Evolutionary conservation across 345 rosid genomes (phyloP), one percentile per base, ranked within the genome.

Genomic region (Lenwebbia sp.): DNA sequence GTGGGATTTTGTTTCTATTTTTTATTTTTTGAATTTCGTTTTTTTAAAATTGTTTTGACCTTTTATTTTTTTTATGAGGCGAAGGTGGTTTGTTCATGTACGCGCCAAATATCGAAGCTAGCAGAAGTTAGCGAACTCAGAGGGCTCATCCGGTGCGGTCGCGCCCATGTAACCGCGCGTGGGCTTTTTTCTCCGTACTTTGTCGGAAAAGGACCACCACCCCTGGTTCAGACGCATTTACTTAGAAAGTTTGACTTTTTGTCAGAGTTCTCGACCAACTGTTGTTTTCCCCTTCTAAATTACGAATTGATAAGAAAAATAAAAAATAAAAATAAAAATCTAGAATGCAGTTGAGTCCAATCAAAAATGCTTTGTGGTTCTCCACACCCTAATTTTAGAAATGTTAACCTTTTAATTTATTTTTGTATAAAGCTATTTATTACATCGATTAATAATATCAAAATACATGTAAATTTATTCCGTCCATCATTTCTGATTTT

Each of bases 51-150:
- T 33, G 78, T 70, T 70, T 70, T 33, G 47, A 33, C 75, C 78
- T 22, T 84, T 9, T 6, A 0, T 50, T 22, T 10, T 75, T 52
- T 49, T 74, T 78, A 10, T 54, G 49, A 85, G n/a, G 84, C 19
- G 65, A 51, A 23, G 51, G 54, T 28, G 52, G 86, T 47, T 54
- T 56, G 60, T 62, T 13, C 5, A 10, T 13, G 86, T 70, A 85
- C 83, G 86, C 86, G 87, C 87, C 87, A 85, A 85, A 85, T 85
- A 76, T 76, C 83, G 74, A 78, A 78, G 87, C 55, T 54, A 54
- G 84, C 47, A 30, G 47, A 7, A 57, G 49, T 65, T 23, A 54
- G 30, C 52, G 15, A 28, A 17, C 37, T 3, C 6, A 9, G 87
- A n/a, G 58, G 65, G 9, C 5, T 19, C 54, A 23, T 85, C 86